phyloP scores from a whole-genome alignment of 148 eudicot genomes.

The Nepenthes mirabilis region DNA sequence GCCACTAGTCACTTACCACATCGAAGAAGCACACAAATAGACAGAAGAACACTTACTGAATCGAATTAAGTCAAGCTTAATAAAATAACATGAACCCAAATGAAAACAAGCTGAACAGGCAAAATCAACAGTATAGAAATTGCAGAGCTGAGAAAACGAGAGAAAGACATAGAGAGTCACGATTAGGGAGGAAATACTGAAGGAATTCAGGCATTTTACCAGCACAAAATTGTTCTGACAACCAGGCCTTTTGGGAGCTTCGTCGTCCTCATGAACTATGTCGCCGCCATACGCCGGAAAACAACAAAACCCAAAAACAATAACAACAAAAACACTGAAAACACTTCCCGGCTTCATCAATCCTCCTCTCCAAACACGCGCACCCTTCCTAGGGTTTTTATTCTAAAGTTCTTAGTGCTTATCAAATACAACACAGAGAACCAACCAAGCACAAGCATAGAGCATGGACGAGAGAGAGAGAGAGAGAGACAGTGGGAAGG shows the following conservation, averaged over 20 bases:
- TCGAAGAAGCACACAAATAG: too few species aligned
- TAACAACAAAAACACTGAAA: conserved; percentile 4
- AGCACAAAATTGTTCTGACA: conserved; percentile 75
- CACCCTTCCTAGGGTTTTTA: neutral
- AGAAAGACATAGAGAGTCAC: neutral
- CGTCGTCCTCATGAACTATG: conserved; percentile 77
- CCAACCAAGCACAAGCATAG: neutral
- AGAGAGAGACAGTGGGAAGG: conserved; percentile 4
- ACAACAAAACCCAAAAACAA: conserved; percentile 8
- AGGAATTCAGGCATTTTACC: conserved; percentile 20
- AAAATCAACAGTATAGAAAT: neutral
- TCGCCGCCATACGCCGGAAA: conserved; percentile 47
- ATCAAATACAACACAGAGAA: neutral
- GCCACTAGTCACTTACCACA: too few species aligned
- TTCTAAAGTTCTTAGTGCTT: neutral
- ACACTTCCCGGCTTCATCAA: conserved; percentile 2
- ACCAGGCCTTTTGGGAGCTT: conserved; percentile 67
- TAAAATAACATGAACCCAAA: too few species aligned
- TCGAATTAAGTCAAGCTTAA: too few species aligned
- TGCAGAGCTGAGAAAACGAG: neutral
- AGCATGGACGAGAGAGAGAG: neutral
- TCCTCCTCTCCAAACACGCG: neutral
- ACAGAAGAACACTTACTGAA: too few species aligned
- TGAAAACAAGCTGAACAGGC: neutral
- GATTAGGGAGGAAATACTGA: neutral